These are phyloP conservation scores for Plasmodium fragile DNA, from an alignment of 169 alveolate genomes.

Conservation along the genomic window DNA sequence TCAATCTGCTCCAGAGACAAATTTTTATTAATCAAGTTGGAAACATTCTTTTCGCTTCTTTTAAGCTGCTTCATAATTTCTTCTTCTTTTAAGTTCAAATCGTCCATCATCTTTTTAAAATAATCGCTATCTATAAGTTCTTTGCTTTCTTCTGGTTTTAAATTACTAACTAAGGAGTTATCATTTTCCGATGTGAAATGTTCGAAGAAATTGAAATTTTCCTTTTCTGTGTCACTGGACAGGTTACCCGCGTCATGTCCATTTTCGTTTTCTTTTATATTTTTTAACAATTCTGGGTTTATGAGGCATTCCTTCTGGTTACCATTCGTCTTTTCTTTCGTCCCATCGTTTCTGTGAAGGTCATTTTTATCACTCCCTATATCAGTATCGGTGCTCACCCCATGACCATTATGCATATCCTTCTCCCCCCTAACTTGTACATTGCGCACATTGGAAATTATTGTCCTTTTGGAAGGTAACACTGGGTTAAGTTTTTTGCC, in stretches of 20 bases:
- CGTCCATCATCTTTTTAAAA: conserved; percentile 55
- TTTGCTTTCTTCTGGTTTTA: conserved; percentile 64
- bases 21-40: conserved; percentile 52
- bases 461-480: neutral
- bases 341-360: neutral
- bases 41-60: conserved; percentile 53
- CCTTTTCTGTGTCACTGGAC: conserved; percentile 3
- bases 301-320: neutral
- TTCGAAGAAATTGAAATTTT: conserved; percentile 13
- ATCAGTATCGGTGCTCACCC: too few relatives aligned
- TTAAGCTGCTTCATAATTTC: conserved; percentile 26
- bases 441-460: neutral
- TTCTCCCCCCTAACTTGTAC: neutral
- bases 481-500: neutral
- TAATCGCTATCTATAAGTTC: conserved; percentile 41
- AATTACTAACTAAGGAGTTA: conserved; percentile 31
- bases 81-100: conserved; percentile 53
- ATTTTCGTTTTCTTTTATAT: conserved; percentile 19
- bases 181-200: conserved; percentile 21
- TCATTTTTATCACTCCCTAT: neutral
- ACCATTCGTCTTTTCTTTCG: neutral
- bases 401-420: neutral
- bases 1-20: conserved; percentile 54
- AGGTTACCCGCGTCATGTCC: neutral
- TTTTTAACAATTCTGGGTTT: neutral